Conservation (phyloP, 345 rosid species). For the Trapa bicornis region DNA sequence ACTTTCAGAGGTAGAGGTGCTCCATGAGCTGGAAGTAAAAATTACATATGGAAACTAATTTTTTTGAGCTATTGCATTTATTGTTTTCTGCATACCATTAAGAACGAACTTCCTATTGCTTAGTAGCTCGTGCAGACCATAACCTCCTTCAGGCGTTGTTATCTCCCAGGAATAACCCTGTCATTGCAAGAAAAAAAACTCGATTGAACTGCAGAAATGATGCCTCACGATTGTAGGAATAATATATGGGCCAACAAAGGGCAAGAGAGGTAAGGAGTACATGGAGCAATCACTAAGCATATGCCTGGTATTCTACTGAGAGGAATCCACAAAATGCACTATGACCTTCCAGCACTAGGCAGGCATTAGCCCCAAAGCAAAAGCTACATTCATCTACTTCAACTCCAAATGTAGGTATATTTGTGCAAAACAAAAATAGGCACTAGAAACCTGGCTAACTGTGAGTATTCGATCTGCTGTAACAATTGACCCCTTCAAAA, state of each 20-base stretch:
- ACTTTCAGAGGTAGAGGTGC: not conserved
- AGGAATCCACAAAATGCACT: not conserved
- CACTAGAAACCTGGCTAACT: constrained; percentile 72
- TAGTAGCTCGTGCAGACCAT: constrained; percentile 72
- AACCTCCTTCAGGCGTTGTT: constrained; percentile 88
- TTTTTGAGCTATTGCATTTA: not conserved
- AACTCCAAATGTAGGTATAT: not conserved
- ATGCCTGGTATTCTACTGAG: not conserved
- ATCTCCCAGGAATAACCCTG: constrained; percentile 98
- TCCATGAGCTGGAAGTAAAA: not conserved
- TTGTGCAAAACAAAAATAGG: not conserved
- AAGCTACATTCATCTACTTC: not conserved
- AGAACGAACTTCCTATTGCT: constrained; percentile 61
- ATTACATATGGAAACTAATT: not conserved
- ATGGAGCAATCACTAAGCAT: not conserved
- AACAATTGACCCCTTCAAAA: constrained; percentile 92
- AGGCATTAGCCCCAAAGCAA: not conserved
- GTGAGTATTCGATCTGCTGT: constrained; percentile 84
- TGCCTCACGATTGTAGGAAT: not conserved
- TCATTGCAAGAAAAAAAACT: constrained; percentile 7
- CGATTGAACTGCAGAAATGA: not conserved
- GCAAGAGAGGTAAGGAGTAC: not conserved
- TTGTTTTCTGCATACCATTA: constrained; percentile 36
- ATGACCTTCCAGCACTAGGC: not conserved
- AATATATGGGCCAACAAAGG: not conserved